Percentiles rank a stretch among this genome's conserved stretches.
Evolutionary conservation across 1,139 yeast genomes (phyloP).

Genomic region (Diutina mesorugosa): DNA sequence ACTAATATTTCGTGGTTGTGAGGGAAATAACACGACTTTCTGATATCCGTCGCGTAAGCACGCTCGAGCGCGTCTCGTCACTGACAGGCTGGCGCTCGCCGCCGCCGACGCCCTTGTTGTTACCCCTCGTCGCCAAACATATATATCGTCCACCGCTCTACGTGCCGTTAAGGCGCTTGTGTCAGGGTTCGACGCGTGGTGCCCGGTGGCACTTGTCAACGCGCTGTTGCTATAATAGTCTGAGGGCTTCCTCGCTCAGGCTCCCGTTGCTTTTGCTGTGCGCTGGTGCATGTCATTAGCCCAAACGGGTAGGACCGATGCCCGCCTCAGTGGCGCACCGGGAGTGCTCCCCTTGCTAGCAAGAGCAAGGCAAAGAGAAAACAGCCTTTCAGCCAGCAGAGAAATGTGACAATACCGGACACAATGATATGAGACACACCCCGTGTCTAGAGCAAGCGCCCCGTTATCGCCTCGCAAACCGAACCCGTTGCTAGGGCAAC

Average conservation of each 20-base stretch:
- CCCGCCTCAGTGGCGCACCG: not conserved
- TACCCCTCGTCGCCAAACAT: no score
- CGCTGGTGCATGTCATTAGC: not conserved
- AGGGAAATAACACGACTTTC: not conserved
- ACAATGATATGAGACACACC: not conserved
- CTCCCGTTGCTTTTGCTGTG: not conserved
- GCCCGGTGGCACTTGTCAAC: not conserved
- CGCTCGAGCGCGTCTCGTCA: not conserved
- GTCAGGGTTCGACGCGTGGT: not conserved
- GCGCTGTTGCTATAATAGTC: not conserved
- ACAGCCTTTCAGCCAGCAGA: not conserved
- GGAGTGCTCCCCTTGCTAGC: not conserved
- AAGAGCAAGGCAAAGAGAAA: not conserved
- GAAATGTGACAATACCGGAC: not conserved
- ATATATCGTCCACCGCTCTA: not conserved
- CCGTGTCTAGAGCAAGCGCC: not conserved
- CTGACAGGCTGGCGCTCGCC: not conserved
- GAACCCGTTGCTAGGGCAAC: not conserved
- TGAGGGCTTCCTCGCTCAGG: not conserved
- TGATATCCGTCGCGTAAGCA: not conserved
- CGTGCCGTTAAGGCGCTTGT: no score
- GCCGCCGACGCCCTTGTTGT: no score
- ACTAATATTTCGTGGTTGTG: not conserved
- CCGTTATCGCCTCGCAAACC: not conserved
- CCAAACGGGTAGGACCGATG: not conserved